These are phyloP conservation scores for Ambrosia trifida DNA, from an alignment of 129 eudicot genomes.

Conservation along the genomic window DNA sequence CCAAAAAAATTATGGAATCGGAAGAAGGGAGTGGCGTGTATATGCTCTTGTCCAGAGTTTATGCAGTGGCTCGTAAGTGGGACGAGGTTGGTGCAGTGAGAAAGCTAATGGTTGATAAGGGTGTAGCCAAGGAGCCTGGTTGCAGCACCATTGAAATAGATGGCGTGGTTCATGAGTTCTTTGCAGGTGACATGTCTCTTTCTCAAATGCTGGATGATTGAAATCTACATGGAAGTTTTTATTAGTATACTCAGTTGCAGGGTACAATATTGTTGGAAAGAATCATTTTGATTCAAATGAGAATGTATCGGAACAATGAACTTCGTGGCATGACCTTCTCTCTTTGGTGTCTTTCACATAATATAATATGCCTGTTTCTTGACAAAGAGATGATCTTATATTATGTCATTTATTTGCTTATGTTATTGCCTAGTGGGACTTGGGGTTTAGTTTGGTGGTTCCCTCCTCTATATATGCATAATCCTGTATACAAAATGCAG, in stretches of 20 bases:
- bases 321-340: neutral
- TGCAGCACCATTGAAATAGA: slow-evolving; percentile 72
- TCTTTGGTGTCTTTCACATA: too few relatives aligned
- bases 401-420: too few relatives aligned
- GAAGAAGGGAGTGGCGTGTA: slow-evolving; percentile 74
- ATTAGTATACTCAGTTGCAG: neutral
- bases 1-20: slow-evolving; percentile 53
- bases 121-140: slow-evolving; percentile 81
- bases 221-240: neutral
- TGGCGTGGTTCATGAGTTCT: slow-evolving; percentile 74
- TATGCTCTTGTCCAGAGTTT: slow-evolving; percentile 69
- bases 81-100: slow-evolving; percentile 72
- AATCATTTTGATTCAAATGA: neutral
- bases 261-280: neutral
- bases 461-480: too few relatives aligned
- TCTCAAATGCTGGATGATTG: slow-evolving; percentile 3
- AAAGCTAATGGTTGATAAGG: slow-evolving; percentile 69
- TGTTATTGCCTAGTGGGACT: too few relatives aligned
- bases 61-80: slow-evolving; percentile 76
- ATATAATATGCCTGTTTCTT: too few relatives aligned
- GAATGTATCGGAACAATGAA: neutral
- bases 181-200: slow-evolving; percentile 77
- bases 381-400: too few relatives aligned
- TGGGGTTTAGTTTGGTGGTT: too few relatives aligned
- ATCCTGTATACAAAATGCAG: too few relatives aligned